Percentiles rank a stretch among this genome's conserved stretches.
Evolutionary conservation across 2,329 filamentous ascomycete genomes (phyloP).

Genomic region (Fusarium pilosicola): DNA sequence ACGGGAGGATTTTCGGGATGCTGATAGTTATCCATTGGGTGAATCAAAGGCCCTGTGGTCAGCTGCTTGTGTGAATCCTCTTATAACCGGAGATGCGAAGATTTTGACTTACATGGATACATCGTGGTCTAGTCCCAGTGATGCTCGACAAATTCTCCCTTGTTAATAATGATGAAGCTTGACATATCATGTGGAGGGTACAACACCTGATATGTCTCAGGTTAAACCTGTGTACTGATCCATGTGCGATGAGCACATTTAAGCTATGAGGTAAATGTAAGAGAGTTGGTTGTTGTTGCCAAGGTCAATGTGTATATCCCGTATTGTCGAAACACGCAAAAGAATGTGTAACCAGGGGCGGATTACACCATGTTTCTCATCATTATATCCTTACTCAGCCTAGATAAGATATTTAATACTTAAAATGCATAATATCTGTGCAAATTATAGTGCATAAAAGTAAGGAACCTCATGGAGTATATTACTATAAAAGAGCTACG

Average conservation of each 20-base stretch:
- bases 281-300: not conserved
- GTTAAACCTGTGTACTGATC: not conserved
- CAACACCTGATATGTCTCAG: not conserved
- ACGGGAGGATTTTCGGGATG: not conserved
- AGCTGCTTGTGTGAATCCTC: slow-evolving; percentile 2
- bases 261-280: not conserved
- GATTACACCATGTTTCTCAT: not conserved
- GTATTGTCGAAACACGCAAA: no score
- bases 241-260: not conserved
- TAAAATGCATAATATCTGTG: not conserved
- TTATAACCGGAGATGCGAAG: not conserved
- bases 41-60: slow-evolving; percentile 1
- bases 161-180: not conserved
- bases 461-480: not conserved
- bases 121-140: not conserved
- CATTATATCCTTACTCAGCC: not conserved
- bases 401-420: no score
- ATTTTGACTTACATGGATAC: slow-evolving; percentile 10
- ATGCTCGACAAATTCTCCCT: not conserved
- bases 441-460: not conserved
- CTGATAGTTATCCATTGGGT: not conserved
- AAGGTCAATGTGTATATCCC: not conserved
- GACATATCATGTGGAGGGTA: not conserved
- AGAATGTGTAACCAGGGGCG: not conserved
- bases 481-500: not conserved